phyloP scores from a whole-genome alignment of 75 land plant species.

The Gnetum montanum region DNA sequence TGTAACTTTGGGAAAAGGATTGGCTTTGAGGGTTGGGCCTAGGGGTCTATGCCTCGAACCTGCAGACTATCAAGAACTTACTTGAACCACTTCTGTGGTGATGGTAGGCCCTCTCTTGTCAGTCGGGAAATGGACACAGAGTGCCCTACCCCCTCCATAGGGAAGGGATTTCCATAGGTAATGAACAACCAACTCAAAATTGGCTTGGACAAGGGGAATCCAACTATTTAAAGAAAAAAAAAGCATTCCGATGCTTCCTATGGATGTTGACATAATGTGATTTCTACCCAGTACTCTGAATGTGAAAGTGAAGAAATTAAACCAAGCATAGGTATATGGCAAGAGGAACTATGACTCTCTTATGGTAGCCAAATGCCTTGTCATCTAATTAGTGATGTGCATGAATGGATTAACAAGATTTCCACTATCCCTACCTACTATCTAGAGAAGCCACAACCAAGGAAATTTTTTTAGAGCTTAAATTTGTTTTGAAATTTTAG shows the following conservation, averaged over 20 bases:
- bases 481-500: too few relatives aligned
- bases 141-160: neutral
- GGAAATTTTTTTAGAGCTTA: too few relatives aligned
- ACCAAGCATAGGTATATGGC: slow-evolving; percentile 17
- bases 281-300: slow-evolving; percentile 30
- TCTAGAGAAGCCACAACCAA: slow-evolving; percentile 32
- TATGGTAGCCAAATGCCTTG: slow-evolving; percentile 1
- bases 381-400: slow-evolving; percentile 30
- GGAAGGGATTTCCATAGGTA: neutral
- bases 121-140: neutral
- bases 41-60: slow-evolving; percentile 13
- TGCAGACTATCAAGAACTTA: neutral
- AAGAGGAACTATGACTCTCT: slow-evolving; percentile 12
- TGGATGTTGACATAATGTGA: slow-evolving; percentile 34
- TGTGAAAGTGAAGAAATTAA: slow-evolving; percentile 12
- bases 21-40: slow-evolving; percentile 17
- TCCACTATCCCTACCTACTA: slow-evolving; percentile 34
- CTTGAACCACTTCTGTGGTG: slow-evolving; percentile 6
- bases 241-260: neutral
- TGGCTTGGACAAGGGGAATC: neutral
- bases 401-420: slow-evolving; percentile 37
- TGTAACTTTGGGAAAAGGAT: slow-evolving; percentile 19
- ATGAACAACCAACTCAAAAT: neutral
- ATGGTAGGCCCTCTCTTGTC: neutral
- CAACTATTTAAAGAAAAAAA: neutral